A percentile compares a stretch with the other conserved stretches of the same genome.
Conservation (phyloP, 352 stramenopile species). For the Aphanomyces astaci region DNA sequence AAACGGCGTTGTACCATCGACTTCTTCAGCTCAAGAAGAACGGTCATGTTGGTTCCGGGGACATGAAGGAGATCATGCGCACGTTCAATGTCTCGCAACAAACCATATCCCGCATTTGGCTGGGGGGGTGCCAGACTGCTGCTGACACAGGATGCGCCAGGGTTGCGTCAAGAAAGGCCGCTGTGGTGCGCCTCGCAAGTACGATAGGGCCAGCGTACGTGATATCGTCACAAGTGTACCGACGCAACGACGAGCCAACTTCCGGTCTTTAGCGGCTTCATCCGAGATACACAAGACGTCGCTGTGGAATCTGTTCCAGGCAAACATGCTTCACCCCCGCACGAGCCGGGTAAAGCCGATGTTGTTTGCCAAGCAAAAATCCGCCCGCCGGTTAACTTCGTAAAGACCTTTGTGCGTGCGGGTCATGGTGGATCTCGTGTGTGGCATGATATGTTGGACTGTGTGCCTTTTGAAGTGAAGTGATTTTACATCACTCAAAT, state of each 20-base stretch:
- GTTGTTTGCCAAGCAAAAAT: not conserved
- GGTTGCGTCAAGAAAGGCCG: not conserved
- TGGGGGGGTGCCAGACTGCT: not conserved
- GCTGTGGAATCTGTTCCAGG: not conserved
- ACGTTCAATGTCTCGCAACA: not conserved
- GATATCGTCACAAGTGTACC: not conserved
- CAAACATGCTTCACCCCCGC: not conserved
- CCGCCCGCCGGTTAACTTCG: not conserved
- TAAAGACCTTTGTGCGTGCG: not conserved
- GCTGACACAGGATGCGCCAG: not conserved
- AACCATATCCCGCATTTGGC: not conserved
- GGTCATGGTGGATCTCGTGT: not conserved
- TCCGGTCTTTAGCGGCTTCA: not conserved
- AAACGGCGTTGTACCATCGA: too few species aligned
- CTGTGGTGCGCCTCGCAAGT: not conserved
- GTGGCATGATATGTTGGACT: not conserved
- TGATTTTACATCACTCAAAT: constrained; percentile 34
- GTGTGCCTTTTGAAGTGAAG: constrained; percentile 21
- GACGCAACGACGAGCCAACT: not conserved
- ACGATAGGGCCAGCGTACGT: not conserved
- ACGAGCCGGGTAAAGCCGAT: not conserved
- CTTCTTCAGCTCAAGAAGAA: too few species aligned
- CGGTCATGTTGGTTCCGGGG: too few species aligned
- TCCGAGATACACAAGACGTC: not conserved
- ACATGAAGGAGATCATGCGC: too few species aligned